phyloP scores from a whole-genome alignment of 768 basidiomycete genomes.

The Naganishia vaughanmartiniae region DNA sequence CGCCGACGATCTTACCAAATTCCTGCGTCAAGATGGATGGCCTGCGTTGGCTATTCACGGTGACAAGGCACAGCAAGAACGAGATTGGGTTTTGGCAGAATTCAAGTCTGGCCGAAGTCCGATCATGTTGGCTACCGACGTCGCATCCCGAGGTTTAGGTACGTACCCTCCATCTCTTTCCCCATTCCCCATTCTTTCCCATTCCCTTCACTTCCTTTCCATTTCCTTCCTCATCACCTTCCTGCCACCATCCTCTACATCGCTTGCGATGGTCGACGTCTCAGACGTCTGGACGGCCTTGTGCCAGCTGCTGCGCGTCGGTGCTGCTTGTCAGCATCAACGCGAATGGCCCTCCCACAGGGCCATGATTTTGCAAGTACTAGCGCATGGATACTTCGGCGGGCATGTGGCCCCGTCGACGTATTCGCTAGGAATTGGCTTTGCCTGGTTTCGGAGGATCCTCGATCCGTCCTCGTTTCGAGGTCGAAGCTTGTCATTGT shows the following conservation, averaged over 20 bases:
- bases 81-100: slow-evolving; percentile 97
- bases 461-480: slow-evolving; percentile 22
- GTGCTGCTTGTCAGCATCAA: background rate
- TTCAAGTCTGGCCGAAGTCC: slow-evolving; percentile 98
- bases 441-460: slow-evolving; percentile 15
- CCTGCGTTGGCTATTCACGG: slow-evolving; percentile 99
- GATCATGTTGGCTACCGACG: slow-evolving; percentile 97
- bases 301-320: background rate
- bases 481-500: slow-evolving; percentile 14
- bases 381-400: background rate
- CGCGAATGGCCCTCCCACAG: background rate
- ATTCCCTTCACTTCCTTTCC: background rate
- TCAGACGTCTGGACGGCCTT: background rate
- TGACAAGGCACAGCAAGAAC: slow-evolving; percentile 74
- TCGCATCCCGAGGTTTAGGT: slow-evolving; percentile 99
- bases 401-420: background rate
- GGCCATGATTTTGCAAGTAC: background rate
- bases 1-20: slow-evolving; percentile 95
- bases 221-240: background rate
- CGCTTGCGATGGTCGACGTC: background rate
- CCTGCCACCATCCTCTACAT: too few relatives aligned
- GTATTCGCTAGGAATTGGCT: background rate
- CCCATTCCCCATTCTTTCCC: background rate
- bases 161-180: slow-evolving; percentile 57
- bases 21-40: slow-evolving; percentile 94